These are phyloP conservation scores for Trametes meyenii DNA, from an alignment of 768 basidiomycete genomes.

Conservation along the genomic window DNA sequence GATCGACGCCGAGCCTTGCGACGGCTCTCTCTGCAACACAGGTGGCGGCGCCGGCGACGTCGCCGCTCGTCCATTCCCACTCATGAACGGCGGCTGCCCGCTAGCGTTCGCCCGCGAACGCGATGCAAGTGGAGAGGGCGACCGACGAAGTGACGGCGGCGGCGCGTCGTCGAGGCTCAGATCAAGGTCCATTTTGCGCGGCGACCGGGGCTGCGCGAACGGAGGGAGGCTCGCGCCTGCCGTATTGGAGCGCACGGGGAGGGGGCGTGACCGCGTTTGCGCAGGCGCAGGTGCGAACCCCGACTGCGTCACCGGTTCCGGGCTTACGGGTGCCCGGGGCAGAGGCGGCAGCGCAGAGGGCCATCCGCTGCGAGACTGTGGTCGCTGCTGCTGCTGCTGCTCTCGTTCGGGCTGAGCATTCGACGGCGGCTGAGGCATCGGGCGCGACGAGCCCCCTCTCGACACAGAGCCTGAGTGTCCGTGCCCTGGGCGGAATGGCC, in stretches of 20 bases:
- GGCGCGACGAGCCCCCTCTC: conserved; percentile 1
- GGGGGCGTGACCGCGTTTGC: conserved; percentile 13
- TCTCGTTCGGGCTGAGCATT: not conserved
- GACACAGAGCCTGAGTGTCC: conserved; percentile 11
- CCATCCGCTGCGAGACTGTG: conserved; percentile 26
- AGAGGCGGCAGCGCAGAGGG: conserved; percentile 29
- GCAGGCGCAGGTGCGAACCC: not conserved
- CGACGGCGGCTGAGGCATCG: conserved; percentile 16
- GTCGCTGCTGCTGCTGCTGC: conserved; percentile 8
- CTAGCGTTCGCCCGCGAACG: not conserved
- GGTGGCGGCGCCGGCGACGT: not conserved
- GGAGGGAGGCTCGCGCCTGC: not conserved
- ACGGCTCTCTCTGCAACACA: conserved; percentile 9
- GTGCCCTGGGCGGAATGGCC: conserved; percentile 9
- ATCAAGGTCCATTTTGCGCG: conserved; percentile 19
- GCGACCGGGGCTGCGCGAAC: conserved; percentile 9
- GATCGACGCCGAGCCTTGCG: conserved; percentile 17
- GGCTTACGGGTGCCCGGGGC: conserved; percentile 24
- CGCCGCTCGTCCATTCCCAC: not conserved
- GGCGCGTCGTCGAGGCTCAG: conserved; percentile 48
- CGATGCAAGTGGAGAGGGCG: conserved; percentile 33
- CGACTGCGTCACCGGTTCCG: conserved; percentile 3
- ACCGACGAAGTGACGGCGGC: conserved; percentile 44
- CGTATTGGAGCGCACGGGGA: conserved; percentile 13
- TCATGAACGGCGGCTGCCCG: not conserved